These are phyloP conservation scores for Amylostereum areolatum DNA, from an alignment of 1,284 basidiomycete species.

Conservation along the genomic window DNA sequence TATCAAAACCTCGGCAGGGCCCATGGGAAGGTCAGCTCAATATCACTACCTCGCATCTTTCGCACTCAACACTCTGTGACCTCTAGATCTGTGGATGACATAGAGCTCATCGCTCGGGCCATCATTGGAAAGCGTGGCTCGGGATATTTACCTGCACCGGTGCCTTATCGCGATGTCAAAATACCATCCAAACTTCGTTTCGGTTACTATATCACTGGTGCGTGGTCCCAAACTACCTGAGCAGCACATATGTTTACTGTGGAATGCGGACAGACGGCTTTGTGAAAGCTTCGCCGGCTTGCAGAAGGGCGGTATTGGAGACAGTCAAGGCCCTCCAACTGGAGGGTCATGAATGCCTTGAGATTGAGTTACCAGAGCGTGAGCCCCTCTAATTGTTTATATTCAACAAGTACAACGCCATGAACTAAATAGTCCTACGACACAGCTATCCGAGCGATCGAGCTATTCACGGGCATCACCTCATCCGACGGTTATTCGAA, in stretches of 20 bases:
- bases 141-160: conserved; percentile 38
- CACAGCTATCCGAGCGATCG: conserved; percentile 45
- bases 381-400: not conserved
- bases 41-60: no score
- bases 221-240: conserved; percentile 6
- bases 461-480: conserved; percentile 63
- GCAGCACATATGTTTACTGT: not conserved
- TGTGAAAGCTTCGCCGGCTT: conserved; percentile 73
- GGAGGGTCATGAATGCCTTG: conserved; percentile 75
- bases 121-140: conserved; percentile 49
- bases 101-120: conserved; percentile 51
- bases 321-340: conserved; percentile 61
- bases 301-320: conserved; percentile 73
- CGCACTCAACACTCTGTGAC: no score
- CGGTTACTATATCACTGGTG: conserved; percentile 67
- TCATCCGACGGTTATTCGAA: conserved; percentile 77
- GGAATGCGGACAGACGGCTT: conserved; percentile 43
- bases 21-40: conserved; percentile 54
- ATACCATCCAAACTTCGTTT: conserved; percentile 57
- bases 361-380: conserved; percentile 52
- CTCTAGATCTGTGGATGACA: conserved; percentile 49
- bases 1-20: conserved; percentile 50
- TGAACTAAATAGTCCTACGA: no score
- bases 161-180: conserved; percentile 54
- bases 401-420: no score